A percentile compares a stretch with the other conserved stretches of the same genome.
Conservation (phyloP, 305 asterid genomes). For the Coffea humblotiana region DNA sequence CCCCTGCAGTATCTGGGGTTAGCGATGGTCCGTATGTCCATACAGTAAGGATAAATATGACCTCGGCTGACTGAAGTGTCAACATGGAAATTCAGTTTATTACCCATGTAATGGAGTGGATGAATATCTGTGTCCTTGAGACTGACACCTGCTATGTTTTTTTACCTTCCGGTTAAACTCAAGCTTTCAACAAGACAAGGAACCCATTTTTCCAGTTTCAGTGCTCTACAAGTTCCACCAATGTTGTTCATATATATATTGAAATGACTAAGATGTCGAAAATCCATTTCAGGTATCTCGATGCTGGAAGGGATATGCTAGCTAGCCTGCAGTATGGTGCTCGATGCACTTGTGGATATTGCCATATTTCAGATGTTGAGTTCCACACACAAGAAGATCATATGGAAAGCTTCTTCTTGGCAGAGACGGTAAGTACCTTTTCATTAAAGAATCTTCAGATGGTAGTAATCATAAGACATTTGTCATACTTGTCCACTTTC, state of each 20-base stretch:
- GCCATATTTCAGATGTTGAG: constrained; percentile 97
- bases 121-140: neutral
- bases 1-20: neutral
- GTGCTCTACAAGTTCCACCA: neutral
- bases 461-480: neutral
- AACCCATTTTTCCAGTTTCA: constrained; percentile 2
- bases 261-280: neutral
- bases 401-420: constrained; percentile 98
- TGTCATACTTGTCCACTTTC: neutral
- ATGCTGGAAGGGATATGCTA: constrained; percentile 95
- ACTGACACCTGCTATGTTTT: neutral
- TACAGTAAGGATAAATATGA: neutral
- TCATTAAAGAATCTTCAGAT: neutral
- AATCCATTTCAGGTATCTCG: constrained; percentile 59
- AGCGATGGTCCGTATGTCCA: neutral
- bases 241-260: neutral
- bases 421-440: constrained; percentile 74
- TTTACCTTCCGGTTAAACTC: neutral
- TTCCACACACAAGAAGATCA: constrained; percentile 90
- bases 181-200: neutral
- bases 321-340: constrained; percentile 92
- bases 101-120: neutral
- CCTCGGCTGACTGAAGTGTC: neutral
- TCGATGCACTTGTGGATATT: constrained; percentile 92
- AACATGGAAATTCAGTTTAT: neutral